Evolutionary conservation across 2,329 filamentous ascomycete genomes (phyloP).

Genomic region (Aspergillus tamarii): DNA sequence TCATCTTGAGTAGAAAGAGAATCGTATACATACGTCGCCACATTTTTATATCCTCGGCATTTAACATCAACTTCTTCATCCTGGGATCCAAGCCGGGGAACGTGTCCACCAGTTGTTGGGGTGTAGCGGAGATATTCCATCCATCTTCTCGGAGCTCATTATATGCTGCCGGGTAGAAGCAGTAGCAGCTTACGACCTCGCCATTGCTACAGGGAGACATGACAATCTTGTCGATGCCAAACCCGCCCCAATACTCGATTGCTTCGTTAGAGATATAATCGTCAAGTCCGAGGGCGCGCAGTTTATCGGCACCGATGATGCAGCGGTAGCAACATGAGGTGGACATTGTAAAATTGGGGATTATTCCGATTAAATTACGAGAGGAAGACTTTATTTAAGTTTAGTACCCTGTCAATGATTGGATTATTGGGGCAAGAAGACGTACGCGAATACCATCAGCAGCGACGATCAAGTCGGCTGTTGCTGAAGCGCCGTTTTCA

Average conservation of each 20-base stretch:
- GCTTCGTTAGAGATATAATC: conserved; percentile 40
- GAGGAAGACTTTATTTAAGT: conserved; percentile 20
- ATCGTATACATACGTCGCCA: conserved; percentile 24
- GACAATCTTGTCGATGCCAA: conserved; percentile 46
- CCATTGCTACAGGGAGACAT: conserved; percentile 43
- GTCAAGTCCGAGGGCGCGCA: conserved; percentile 26
- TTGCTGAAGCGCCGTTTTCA: conserved; percentile 21
- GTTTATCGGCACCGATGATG: conserved; percentile 29
- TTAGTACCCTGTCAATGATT: neutral
- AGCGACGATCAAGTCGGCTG: conserved; percentile 28
- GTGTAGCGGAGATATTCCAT: conserved; percentile 27
- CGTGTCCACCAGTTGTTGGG: conserved; percentile 27
- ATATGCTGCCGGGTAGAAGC: conserved; percentile 36
- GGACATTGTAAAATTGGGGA: conserved; percentile 36
- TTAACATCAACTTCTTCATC: conserved; percentile 25
- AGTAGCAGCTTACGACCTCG: conserved; percentile 44
- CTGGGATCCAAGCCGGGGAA: conserved; percentile 27
- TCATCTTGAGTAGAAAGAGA: neutral
- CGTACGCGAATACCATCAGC: conserved; percentile 32
- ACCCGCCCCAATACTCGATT: conserved; percentile 39
- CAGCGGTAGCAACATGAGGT: conserved; percentile 42
- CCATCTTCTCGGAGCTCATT: conserved; percentile 29
- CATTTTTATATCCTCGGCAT: conserved; percentile 31
- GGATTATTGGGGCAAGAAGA: neutral
- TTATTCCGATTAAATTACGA: conserved; percentile 31